Base-by-base conservation (phyloP, 495 filamentous ascomycete genomes). In the Parathielavia appendiculata region DNA sequence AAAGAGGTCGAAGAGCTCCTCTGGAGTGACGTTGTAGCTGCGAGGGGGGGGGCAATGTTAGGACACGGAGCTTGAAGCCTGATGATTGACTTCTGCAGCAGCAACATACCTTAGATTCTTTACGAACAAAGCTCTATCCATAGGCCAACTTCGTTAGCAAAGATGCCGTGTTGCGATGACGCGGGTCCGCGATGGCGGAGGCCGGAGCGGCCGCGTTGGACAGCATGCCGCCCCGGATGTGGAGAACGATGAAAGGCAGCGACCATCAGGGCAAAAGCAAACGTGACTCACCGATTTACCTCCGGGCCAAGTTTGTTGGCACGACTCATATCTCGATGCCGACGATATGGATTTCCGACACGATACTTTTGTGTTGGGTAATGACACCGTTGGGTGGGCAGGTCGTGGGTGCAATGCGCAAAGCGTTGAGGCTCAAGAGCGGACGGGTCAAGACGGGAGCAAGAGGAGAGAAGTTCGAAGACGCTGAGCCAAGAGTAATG, bases 11-110 rank as follows among this genome's bases (percentile, higher is more conserved):
- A 96, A 96, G 46, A 96, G 81, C 73, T 96, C 90, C 72, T 95
- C 91, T 58, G 91, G 83, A 59, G 90, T 91, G 63, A 96, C 91
- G 85, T 92, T 95, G 81, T 92, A 96, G 86, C 90, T 95, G 64
- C 57, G 56, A 6, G 58, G 54, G 20, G 58, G 56, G 26, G 58
- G 54, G 20, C 45, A 49, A 43, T 55, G 51, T 74, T 63, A 66
- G 56, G 59, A 58, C 56, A 59, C 46, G 41, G 26, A 16, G 47
- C 46, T 23, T 9, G 41, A 26, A 20, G 51, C 13, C 30, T 34
- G n/a, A 45, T 26, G 5, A 16, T 38, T 26, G n/a, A 34, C 51
- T 19, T 8, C 36, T 14, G 52, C n/a, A 26, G 34, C 10, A 17
- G 41, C 32, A 50, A 57, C 86, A 61, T 72, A 92, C 90, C 88